Evolutionary conservation across 257 asterid species (phyloP).

Genomic region (Ajuga chamaepitys): DNA sequence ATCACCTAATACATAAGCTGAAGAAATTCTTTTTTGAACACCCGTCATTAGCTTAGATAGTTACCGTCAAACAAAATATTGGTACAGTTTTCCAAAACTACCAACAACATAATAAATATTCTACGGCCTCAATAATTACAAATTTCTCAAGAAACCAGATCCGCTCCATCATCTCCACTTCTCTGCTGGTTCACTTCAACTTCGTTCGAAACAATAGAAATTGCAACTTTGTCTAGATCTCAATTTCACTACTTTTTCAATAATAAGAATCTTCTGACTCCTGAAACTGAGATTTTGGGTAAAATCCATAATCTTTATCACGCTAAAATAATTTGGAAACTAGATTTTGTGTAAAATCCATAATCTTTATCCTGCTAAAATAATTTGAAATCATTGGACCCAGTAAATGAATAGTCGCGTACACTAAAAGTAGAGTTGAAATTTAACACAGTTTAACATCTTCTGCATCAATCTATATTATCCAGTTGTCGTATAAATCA

Average conservation of each 20-base stretch:
- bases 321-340: slow-evolving; percentile 65
- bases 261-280: background rate
- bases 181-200: background rate
- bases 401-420: slow-evolving; percentile 20
- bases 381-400: slow-evolving; percentile 68
- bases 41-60: background rate
- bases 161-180: background rate
- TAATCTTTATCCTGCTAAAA: slow-evolving; percentile 33
- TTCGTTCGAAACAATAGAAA: background rate
- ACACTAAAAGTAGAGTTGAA: background rate
- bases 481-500: background rate
- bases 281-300: background rate
- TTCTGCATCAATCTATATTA: background rate
- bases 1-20: background rate
- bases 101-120: background rate
- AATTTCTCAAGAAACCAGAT: background rate
- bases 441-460: background rate
- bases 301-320: slow-evolving; percentile 5
- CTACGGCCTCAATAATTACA: background rate
- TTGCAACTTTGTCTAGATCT: background rate
- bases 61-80: too few species aligned
- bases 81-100: too few species aligned
- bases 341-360: background rate
- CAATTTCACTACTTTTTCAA: background rate
- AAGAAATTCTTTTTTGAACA: background rate